phyloP scores from a whole-genome alignment of 169 alveolate genomes.

The Eimeria maxima region DNA sequence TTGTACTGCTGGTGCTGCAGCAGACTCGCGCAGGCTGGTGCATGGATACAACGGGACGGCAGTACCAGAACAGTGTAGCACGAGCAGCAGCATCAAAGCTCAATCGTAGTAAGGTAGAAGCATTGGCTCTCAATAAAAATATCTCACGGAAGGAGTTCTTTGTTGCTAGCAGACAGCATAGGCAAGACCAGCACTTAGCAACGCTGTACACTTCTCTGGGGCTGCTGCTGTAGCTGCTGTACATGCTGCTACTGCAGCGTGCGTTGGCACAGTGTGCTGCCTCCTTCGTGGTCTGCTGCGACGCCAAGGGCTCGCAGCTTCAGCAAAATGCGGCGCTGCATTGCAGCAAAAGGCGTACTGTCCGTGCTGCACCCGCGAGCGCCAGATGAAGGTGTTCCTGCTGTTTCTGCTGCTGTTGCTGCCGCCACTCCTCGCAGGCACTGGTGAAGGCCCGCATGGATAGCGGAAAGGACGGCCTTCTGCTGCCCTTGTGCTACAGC shows the following conservation, averaged over 20 bases:
- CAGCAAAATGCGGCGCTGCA: constrained; percentile 61
- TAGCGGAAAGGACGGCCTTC: neutral
- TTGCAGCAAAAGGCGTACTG: neutral
- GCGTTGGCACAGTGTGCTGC: neutral
- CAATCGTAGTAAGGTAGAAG: neutral
- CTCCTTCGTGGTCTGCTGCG: neutral
- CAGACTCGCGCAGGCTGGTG: too few relatives aligned
- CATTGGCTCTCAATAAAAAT: neutral
- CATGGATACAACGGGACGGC: too few relatives aligned
- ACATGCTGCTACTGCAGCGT: neutral
- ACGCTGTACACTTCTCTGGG: neutral
- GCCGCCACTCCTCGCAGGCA: constrained; percentile 15
- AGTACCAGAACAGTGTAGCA: neutral
- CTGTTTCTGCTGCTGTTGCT: constrained; percentile 47
- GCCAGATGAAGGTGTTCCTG: neutral
- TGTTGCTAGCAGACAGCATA: neutral
- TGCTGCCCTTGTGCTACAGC: neutral
- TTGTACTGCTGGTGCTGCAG: too few relatives aligned
- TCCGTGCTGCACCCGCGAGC: constrained; percentile 17
- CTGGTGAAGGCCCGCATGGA: constrained; percentile 15
- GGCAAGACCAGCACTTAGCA: too few relatives aligned
- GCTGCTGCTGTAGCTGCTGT: constrained; percentile 32
- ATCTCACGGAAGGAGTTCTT: neutral
- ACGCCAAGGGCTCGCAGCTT: neutral
- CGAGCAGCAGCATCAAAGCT: neutral